Evolutionary conservation across 2,329 filamentous ascomycete species (phyloP).

Genomic region (Curvularia eragrostidis): DNA sequence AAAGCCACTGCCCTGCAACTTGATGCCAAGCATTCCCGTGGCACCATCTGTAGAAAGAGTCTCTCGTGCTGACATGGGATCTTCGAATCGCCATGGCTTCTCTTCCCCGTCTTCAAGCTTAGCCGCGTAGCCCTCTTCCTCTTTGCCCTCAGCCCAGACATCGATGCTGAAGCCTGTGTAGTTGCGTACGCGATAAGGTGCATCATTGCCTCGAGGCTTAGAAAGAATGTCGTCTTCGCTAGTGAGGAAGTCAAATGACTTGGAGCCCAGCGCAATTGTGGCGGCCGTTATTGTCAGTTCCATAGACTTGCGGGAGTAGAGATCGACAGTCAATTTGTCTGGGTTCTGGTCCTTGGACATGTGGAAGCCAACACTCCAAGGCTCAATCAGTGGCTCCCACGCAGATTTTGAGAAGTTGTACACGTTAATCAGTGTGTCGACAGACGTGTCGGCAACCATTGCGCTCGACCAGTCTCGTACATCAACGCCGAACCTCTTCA

Average conservation of each 20-base stretch:
- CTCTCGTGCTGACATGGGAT: constrained; percentile 95
- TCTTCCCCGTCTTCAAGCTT: constrained; percentile 89
- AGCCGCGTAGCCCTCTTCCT: constrained; percentile 73
- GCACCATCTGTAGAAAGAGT: constrained; percentile 84
- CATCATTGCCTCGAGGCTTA: constrained; percentile 89
- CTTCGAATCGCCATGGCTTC: constrained; percentile 94
- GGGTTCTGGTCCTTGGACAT: constrained; percentile 78
- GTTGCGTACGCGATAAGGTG: constrained; percentile 92
- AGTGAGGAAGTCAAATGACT: constrained; percentile 88
- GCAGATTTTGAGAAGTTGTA: constrained; percentile 99
- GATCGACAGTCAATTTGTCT: constrained; percentile 79
- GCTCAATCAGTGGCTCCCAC: constrained; percentile 96
- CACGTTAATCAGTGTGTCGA: constrained; percentile 93
- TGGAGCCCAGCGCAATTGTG: constrained; percentile 89
- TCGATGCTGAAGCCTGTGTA: constrained; percentile 92
- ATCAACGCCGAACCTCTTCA: constrained; percentile 85
- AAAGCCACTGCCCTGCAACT: constrained; percentile 91
- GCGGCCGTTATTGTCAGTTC: constrained; percentile 93
- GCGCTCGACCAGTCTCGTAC: constrained; percentile 91
- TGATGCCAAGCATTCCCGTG: constrained; percentile 78
- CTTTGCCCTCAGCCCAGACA: constrained; percentile 74
- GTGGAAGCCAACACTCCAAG: constrained; percentile 93
- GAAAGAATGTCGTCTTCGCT: constrained; percentile 89
- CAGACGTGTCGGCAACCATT: constrained; percentile 84
- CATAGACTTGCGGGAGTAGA: constrained; percentile 87